These are phyloP conservation scores for Gomphus bonarii DNA, from an alignment of 1,284 basidiomycete species.

Conservation along the genomic window DNA sequence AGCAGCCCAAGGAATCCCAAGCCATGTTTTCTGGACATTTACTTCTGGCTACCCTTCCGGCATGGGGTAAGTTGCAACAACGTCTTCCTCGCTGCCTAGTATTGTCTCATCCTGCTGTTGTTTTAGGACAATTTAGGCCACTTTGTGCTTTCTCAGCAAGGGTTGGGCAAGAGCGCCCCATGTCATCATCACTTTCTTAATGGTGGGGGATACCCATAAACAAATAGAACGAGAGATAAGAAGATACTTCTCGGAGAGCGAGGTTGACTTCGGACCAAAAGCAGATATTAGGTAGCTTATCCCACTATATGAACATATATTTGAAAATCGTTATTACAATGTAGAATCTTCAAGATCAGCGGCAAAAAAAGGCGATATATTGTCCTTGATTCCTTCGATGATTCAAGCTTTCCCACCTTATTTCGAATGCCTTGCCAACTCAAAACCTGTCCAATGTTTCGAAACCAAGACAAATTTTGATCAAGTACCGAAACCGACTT, in stretches of 20 bases:
- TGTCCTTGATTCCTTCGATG: neutral
- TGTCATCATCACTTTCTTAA: neutral
- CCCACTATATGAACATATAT: neutral
- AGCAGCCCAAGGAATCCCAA: too few species aligned
- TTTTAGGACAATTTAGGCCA: slow-evolving; percentile 2
- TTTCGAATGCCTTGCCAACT: neutral
- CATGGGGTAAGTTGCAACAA: neutral
- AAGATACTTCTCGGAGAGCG: neutral
- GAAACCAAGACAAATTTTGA: neutral
- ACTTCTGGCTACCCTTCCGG: neutral
- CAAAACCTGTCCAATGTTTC: neutral
- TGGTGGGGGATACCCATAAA: neutral
- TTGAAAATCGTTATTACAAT: neutral
- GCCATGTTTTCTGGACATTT: neutral
- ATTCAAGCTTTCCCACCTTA: neutral
- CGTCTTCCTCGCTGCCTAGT: too few species aligned
- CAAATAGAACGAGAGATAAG: neutral
- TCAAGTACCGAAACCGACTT: neutral
- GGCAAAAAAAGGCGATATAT: neutral
- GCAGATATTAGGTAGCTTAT: neutral
- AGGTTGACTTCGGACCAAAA: neutral
- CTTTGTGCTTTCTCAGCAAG: neutral
- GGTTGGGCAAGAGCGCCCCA: neutral
- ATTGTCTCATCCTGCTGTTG: too few species aligned
- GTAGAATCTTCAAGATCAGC: neutral